Base-by-base conservation (phyloP, 2,329 filamentous ascomycete species). In the Epichloe hybrida region DNA sequence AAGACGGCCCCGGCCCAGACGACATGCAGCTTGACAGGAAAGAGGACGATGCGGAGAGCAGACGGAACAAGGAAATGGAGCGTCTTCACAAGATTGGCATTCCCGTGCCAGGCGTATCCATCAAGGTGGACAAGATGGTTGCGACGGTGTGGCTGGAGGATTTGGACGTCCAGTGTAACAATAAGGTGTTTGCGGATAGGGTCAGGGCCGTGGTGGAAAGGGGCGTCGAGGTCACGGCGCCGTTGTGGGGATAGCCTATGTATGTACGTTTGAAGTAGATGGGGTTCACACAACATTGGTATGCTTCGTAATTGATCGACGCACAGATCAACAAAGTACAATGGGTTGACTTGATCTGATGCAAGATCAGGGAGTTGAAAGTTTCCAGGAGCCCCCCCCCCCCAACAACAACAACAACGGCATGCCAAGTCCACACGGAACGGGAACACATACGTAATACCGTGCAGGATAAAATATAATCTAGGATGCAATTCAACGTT, bases 81-180 rank as follows among this genome's bases (percentile, higher is more conserved):
- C 74, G 91, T 13, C 72, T 96, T 46, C 87, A 94, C 61, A 81
- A 80, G 55, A 72, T 94, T 21, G 91, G 91, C 2, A 91, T 97
- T 35, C 89, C 91, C 0, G 88, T 96, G 0, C 93, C 93, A 0
- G 93, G 91, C 0, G 75, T 98, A 15, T 80, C 84, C 54, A 88
- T 98, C 67, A 83, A 79, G 60, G 84, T 96, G 4, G 91, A 97
- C 60, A 93, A 88, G 69, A 84, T 89, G 69, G 75, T 84, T 49
- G 93, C 91, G 6, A 86, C 81, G 54, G 84, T 98, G 6, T 97
- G 91, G 90, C 72, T 98, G 39, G 93, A 97, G 73, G 81, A 86
- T 58, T 68, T 97, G 43, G 88, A 95, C 59, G 86, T 98, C 4
- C 93, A 97, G 67, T 94, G 88, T 65, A 71, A 71, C 50, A 88